Evolutionary conservation across 2,329 filamentous ascomycete species (phyloP), one percentile per base, ranked within the genome.

Genomic region (Paecilomyces niveus): DNA sequence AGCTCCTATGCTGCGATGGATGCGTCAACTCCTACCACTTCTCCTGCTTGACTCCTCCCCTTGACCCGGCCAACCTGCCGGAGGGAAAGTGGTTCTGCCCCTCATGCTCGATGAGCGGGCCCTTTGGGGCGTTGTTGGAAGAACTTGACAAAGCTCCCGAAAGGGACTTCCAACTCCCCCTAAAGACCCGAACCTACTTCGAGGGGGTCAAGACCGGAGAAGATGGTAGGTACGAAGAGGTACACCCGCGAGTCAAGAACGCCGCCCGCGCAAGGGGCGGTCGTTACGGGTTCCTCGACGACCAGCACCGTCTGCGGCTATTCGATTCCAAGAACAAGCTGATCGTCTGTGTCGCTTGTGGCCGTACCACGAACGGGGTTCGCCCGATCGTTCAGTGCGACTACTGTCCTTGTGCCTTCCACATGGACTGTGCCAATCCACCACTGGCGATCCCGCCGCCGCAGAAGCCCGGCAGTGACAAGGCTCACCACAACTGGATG

Each of bases 1-100:
- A 91, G 65, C 83, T 99, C 62, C 83, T 97, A 64, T 97, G 92
- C 76, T 99, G 94, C 74, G 94, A 97, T 77, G 90, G 89, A 62
- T 99, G 94, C 76, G 85, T 88, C 61, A 86, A 90, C 64, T 90
- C 92, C 5, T 97, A 95, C 75, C 94, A 97, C 75, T 91, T 94
- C 71, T 82, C 85, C 60, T 97, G 94, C 72, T 85, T 94, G 64
- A 89, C 95, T 73, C 92, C 93, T 61, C 88, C 90, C 45, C 79
- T 91, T 64, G 81, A 86, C 57, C 82, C 84, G 54, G 80, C 81
- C 57, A 73, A 79, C 60, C 79, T 88, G 59, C 86, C 87, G 10
- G 85, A 89, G 59, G 88, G 91, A 67, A 76, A 81, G 59, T 97
- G 92, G 90, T 94, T 83, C 73, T 97, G 93, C 76, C 88, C 89